Evolutionary conservation across 148 eudicot species (phyloP).

Genomic region (Spergularia bocconei): DNA sequence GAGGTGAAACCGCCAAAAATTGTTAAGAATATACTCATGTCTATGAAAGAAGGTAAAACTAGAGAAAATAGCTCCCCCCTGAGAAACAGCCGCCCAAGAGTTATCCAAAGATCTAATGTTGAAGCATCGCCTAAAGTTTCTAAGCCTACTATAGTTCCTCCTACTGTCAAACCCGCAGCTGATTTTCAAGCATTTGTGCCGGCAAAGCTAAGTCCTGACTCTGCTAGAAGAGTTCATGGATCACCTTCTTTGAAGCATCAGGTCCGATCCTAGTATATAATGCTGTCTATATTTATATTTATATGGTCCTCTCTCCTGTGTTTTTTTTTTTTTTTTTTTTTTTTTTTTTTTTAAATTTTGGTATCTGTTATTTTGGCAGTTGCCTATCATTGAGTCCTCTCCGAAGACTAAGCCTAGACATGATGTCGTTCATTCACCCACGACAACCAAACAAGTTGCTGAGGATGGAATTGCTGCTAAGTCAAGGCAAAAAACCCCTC

Average conservation of each 20-base stretch:
- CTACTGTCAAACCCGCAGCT: constrained; percentile 49
- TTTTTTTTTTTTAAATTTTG: neutral
- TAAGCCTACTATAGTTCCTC: constrained; percentile 58
- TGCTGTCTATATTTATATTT: neutral
- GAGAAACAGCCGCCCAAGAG: constrained; percentile 56
- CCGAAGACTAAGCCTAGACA: constrained; percentile 69
- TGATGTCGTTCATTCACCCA: constrained; percentile 52
- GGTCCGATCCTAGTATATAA: constrained; percentile 50
- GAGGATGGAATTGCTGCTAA: constrained; percentile 57
- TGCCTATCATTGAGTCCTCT: constrained; percentile 51
- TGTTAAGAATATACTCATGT: constrained; percentile 54
- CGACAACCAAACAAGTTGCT: constrained; percentile 36
- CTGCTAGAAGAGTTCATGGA: constrained; percentile 51
- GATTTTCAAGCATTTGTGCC: constrained; percentile 44
- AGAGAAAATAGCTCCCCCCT: constrained; percentile 89
- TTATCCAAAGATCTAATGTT: constrained; percentile 39
- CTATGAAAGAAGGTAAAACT: constrained; percentile 71
- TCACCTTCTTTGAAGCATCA: constrained; percentile 69
- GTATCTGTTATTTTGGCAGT: constrained; percentile 41
- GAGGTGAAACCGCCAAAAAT: constrained; percentile 63
- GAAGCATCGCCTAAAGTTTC: constrained; percentile 63
- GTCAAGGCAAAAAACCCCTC: constrained; percentile 75
- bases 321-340: neutral
- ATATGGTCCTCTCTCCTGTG: neutral
- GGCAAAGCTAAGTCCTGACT: constrained; percentile 55